A percentile compares a stretch with the other conserved stretches of the same genome.
Evolutionary conservation across 2,329 filamentous ascomycete species (phyloP).

Genomic region (Fusarium newnesense): DNA sequence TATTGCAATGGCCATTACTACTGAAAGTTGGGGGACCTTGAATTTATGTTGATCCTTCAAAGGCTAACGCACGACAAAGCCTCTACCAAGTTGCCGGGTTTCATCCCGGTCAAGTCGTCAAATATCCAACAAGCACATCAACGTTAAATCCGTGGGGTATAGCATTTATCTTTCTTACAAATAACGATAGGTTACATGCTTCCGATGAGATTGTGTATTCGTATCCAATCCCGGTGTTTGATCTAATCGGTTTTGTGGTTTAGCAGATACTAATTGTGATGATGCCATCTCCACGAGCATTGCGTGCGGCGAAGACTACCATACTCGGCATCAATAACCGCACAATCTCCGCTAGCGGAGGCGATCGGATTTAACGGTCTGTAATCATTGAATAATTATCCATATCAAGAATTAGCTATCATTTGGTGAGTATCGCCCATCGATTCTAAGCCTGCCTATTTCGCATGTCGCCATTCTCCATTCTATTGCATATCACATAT

Average conservation of each 20-base stretch:
- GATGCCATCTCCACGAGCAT: neutral
- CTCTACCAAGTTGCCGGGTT: neutral
- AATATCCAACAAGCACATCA: neutral
- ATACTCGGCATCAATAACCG: neutral
- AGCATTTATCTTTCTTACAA: neutral
- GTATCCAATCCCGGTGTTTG: too few species aligned
- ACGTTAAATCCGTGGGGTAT: neutral
- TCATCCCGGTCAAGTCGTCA: neutral
- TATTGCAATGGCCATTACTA: accelerated
- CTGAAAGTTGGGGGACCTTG: accelerated
- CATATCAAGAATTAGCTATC: neutral
- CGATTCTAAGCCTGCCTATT: accelerated
- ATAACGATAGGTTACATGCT: neutral
- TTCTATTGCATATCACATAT: neutral
- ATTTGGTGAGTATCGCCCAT: too few species aligned
- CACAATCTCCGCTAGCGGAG: neutral
- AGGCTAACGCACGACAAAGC: accelerated
- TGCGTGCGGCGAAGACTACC: neutral
- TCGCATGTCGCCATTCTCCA: too few species aligned
- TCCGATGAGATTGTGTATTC: too few species aligned
- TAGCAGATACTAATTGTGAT: neutral
- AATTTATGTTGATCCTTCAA: accelerated
- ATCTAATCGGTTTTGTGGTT: neutral
- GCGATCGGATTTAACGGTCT: neutral
- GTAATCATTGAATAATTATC: neutral